phyloP scores from a whole-genome alignment of 164 flowering plant species.

The Vitis cinerea region DNA sequence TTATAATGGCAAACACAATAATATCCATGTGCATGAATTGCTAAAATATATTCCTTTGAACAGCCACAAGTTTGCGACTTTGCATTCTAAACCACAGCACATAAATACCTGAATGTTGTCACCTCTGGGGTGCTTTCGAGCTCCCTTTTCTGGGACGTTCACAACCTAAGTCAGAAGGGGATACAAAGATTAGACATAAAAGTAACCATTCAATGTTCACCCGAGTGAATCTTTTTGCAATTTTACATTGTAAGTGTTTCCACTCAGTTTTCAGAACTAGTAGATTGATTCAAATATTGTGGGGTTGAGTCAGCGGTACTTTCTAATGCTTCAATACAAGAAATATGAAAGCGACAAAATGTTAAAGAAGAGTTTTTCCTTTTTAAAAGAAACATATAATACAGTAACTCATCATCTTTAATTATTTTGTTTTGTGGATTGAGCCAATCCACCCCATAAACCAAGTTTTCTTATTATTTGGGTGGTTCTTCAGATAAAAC shows the following conservation, averaged over 20 bases:
- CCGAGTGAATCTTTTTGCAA: background rate
- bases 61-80: background rate
- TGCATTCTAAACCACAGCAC: background rate
- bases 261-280: background rate
- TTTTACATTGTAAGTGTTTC: background rate
- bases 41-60: background rate
- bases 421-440: too few relatives aligned
- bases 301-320: too few relatives aligned
- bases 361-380: too few relatives aligned
- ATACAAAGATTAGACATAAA: background rate
- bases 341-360: too few relatives aligned
- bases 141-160: constrained; percentile 97
- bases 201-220: background rate
- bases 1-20: too few relatives aligned
- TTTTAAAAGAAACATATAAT: too few relatives aligned
- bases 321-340: too few relatives aligned
- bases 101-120: constrained; percentile 86
- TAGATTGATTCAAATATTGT: background rate
- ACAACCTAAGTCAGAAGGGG: constrained; percentile 52
- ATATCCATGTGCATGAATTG: background rate
- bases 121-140: constrained; percentile 93
- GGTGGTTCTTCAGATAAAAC: too few relatives aligned
- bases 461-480: too few relatives aligned
- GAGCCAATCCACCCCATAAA: too few relatives aligned
- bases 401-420: too few relatives aligned